These are phyloP conservation scores for Tilletia walkeri DNA, from an alignment of 1,284 basidiomycete species.

Conservation along the genomic window DNA sequence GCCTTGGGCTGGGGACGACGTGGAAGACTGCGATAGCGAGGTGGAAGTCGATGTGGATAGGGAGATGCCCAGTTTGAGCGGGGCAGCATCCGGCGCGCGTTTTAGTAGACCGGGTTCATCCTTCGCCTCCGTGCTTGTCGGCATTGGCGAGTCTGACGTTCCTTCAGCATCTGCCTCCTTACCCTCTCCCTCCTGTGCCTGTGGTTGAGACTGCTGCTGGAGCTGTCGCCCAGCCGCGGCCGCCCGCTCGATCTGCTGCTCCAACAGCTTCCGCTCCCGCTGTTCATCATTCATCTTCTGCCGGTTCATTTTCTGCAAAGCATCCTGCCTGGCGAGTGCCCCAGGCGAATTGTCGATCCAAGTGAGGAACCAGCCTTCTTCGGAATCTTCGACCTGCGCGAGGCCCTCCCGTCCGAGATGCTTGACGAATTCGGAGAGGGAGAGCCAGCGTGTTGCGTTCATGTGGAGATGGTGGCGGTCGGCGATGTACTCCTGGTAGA, in stretches of 20 bases:
- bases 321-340: constrained; percentile 82
- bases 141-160: too few relatives aligned
- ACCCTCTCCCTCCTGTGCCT: not conserved
- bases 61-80: constrained; percentile 11
- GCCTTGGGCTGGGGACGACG: not conserved
- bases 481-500: constrained; percentile 97
- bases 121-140: not conserved
- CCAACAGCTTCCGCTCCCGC: constrained; percentile 81
- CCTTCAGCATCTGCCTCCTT: not conserved
- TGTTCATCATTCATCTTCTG: constrained; percentile 89
- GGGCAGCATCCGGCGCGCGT: not conserved
- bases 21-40: too few relatives aligned
- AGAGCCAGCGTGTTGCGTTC: constrained; percentile 98
- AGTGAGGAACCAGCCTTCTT: constrained; percentile 84
- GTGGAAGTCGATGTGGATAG: not conserved
- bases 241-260: constrained; percentile 92
- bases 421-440: constrained; percentile 88
- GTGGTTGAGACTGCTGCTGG: constrained; percentile 27
- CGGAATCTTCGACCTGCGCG: constrained; percentile 91
- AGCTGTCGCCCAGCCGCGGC: constrained; percentile 61
- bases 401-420: constrained; percentile 84
- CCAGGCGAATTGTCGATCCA: constrained; percentile 97
- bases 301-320: constrained; percentile 91
- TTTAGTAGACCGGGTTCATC: not conserved
- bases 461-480: constrained; percentile 95